Evolutionary conservation across 495 filamentous ascomycete species (phyloP).

Genomic region (Hapsidospora chrysogenum): DNA sequence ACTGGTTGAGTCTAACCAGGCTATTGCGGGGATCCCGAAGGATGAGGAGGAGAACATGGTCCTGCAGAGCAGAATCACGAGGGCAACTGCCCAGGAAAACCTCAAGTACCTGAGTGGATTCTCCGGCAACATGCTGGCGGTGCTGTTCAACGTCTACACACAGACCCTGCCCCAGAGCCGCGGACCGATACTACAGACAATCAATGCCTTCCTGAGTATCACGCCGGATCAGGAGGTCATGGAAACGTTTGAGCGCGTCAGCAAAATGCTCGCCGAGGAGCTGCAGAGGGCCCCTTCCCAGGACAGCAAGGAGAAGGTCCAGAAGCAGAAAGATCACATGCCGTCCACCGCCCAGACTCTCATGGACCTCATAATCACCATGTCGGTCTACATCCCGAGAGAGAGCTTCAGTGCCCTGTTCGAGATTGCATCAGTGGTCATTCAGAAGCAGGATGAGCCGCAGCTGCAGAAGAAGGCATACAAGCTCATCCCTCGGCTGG

Average conservation of each 20-base stretch:
- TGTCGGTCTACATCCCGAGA: slow-evolving; percentile 80
- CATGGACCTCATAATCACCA: slow-evolving; percentile 89
- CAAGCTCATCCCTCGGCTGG: slow-evolving; percentile 83
- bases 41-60: slow-evolving; percentile 45
- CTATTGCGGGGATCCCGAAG: slow-evolving; percentile 43
- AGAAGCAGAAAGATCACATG: slow-evolving; percentile 47
- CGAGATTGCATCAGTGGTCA: slow-evolving; percentile 60
- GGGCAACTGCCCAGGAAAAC: slow-evolving; percentile 57
- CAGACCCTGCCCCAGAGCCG: slow-evolving; percentile 85
- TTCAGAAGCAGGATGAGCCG: slow-evolving; percentile 62
- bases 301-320: slow-evolving; percentile 43
- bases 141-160: slow-evolving; percentile 95
- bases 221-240: slow-evolving; percentile 57
- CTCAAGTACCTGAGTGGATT: slow-evolving; percentile 60
- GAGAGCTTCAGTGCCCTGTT: slow-evolving; percentile 70
- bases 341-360: slow-evolving; percentile 89
- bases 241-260: slow-evolving; percentile 75
- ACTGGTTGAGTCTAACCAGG: slow-evolving; percentile 81
- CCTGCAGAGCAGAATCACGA: slow-evolving; percentile 54
- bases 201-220: slow-evolving; percentile 87
- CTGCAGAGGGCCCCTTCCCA: slow-evolving; percentile 41
- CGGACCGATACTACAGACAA: slow-evolving; percentile 76
- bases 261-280: slow-evolving; percentile 61
- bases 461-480: slow-evolving; percentile 99
- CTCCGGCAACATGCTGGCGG: slow-evolving; percentile 75